Evolutionary conservation across 1,284 basidiomycete genomes (phyloP).

Genomic region (Puccinia brachypodii): DNA sequence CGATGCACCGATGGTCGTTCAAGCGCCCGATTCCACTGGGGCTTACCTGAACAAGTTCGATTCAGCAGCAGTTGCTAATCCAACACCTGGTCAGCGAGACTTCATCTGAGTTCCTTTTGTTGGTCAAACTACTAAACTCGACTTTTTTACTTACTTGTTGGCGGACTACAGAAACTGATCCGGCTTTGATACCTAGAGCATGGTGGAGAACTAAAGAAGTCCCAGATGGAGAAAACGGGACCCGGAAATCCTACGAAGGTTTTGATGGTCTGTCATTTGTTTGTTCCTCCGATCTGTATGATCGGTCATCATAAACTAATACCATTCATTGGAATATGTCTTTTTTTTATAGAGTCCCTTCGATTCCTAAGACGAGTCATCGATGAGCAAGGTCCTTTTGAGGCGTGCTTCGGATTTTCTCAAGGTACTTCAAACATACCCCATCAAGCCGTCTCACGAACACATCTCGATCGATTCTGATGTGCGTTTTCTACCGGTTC

Average conservation of each 20-base stretch:
- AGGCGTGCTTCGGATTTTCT: slow-evolving; percentile 46
- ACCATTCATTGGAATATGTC: neutral
- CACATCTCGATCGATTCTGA: too few species aligned
- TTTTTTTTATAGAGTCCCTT: slow-evolving; percentile 21
- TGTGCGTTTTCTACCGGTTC: neutral
- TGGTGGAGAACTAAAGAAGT: slow-evolving; percentile 43
- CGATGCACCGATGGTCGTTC: slow-evolving; percentile 43
- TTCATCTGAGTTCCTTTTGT: neutral
- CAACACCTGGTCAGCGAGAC: slow-evolving; percentile 1
- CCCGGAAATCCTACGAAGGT: slow-evolving; percentile 21
- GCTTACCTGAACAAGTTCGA: slow-evolving; percentile 31
- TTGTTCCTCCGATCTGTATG: neutral
- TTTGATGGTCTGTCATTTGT: slow-evolving; percentile 28
- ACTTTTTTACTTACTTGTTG: neutral
- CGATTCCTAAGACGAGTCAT: slow-evolving; percentile 27
- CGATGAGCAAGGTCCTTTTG: slow-evolving; percentile 47
- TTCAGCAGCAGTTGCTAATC: slow-evolving; percentile 26
- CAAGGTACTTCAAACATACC: slow-evolving; percentile 15
- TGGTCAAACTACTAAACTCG: neutral
- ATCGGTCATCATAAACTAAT: neutral
- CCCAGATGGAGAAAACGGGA: neutral
- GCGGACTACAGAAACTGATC: slow-evolving; percentile 47
- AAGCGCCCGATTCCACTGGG: slow-evolving; percentile 7
- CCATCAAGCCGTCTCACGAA: neutral
- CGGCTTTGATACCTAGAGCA: slow-evolving; percentile 42